Conservation (phyloP, 1,284 basidiomycete species). For the Cutaneotrichosporon sp. region DNA sequence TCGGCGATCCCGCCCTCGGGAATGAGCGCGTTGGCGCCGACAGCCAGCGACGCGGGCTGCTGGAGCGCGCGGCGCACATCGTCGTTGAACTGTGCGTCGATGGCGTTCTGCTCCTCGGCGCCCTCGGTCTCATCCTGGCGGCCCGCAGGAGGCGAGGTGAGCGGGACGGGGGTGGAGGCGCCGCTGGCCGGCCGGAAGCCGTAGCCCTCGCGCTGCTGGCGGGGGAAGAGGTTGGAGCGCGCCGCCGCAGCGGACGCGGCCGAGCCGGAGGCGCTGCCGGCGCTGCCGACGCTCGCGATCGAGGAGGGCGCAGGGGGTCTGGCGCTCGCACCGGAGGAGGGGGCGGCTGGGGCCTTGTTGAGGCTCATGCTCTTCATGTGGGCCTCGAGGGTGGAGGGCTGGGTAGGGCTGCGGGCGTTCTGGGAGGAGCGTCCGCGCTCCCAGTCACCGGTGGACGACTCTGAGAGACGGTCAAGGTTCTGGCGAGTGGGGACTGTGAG, state of each 20-base stretch:
- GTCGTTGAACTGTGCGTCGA: constrained; percentile 24
- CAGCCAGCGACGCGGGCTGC: constrained; percentile 2
- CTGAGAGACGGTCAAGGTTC: constrained; percentile 45
- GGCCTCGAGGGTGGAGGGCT: constrained; percentile 29
- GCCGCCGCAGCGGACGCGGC: too few relatives aligned
- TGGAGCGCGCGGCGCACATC: constrained; percentile 23
- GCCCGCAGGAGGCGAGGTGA: constrained; percentile 5
- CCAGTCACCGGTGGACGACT: constrained; percentile 51
- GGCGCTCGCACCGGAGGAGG: neutral
- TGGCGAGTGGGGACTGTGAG: constrained; percentile 34
- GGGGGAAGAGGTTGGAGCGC: constrained; percentile 16
- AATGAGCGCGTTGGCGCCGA: constrained; percentile 2
- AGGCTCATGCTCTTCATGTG: constrained; percentile 14
- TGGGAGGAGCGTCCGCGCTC: constrained; percentile 41
- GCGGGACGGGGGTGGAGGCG: constrained; percentile 59
- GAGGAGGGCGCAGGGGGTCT: constrained; percentile 3
- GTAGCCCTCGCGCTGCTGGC: constrained; percentile 65
- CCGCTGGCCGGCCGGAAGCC: constrained; percentile 73
- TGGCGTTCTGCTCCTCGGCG: constrained; percentile 10
- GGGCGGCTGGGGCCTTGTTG: neutral
- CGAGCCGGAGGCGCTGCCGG: neutral
- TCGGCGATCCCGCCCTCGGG: constrained; percentile 65
- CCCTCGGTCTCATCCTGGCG: constrained; percentile 3
- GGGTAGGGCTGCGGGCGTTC: constrained; percentile 42
- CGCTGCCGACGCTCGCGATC: neutral